Base-by-base conservation (phyloP, 108 stramenopile genomes). In the Schizochytrium sp. region DNA sequence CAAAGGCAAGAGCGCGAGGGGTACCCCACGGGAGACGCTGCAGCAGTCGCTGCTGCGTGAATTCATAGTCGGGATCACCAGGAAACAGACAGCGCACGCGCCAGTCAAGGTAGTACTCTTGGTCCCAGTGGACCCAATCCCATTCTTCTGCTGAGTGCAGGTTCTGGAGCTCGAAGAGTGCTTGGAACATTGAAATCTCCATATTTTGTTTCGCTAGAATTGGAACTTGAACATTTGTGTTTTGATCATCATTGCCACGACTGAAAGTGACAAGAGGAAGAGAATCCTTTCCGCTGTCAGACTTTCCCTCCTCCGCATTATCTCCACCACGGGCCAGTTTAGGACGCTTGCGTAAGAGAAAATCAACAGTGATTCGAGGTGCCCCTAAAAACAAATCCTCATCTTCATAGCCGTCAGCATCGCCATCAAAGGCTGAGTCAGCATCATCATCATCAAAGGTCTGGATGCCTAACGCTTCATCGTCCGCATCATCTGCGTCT, bases 151-250 rank as follows among this genome's bases (percentile, higher is more conserved):
- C 76, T 10, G 53, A 12, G 28, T 5, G 5, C 7, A 83, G 47
- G 47, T 83, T 83, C n/a, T 83, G 50, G 12, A 83, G 47, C 76
- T 83, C 50, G 76, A 83, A 83, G 28, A 83, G 76, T 0, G 76
- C 76, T 40, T 83, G 76, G 28, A 83, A 83, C 76, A 83, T 83
- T 47, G 76, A 83, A 28, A 83, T 83, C 76, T 83, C 76, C 76
- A 49, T 55, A 40, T 83, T 55, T 12, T 83, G 76, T n/a, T 42
- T 17, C 10, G 76, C 76, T 5, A 83, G 28, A 28, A 83, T 55
- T 38, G 76, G 76, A 7, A 83, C 53, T 53, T 49, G 53, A 28
- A 69, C 64, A 8, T 69, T 7, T 15, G 12, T 5, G 64, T 69
- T 15, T 1, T 10, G 42, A 7, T 13, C 44, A 8, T 69, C 64